Base-by-base conservation (phyloP, 306 rosid genomes). In the Carpinus viminea region DNA sequence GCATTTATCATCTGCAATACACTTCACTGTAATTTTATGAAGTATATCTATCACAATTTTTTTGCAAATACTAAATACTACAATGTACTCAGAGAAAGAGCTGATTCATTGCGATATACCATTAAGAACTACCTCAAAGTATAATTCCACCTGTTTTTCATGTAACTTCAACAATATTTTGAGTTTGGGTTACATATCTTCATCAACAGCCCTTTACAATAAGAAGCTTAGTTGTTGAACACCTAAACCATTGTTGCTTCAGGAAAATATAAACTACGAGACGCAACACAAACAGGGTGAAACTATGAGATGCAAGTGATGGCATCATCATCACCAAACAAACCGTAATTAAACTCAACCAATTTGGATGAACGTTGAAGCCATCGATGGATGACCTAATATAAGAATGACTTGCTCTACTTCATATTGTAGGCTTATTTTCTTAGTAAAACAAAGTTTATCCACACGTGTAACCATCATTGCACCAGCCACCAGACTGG, bases 71-170 rank as follows among this genome's bases (percentile, higher is more conserved):
- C 51, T 47, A 6, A 12, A 47, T 11, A 47, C 51, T 47, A 47
- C 8, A 47, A 47, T 47, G 51, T 2, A 47, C 51, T 47, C 51
- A 47, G 51, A 47, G 51, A 47, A 8, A 47, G 51, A 8, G 51
- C 51, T 1, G 51, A 8, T 47, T 46, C 12, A 46, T 10, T 45
- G 9, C 12, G 1, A 47, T 18, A 16, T 54, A 5, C 24, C 60
- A 16, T 6, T 54, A 54, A 54, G 21, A 54, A 18, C 26, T 16
- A n/a, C 60, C 60, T 7, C 51, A 47, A n/a, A 54, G 24, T 1
- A 54, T 7, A 54, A 54, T 12, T 59, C 65, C 98, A 94, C 86
- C 96, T 92, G 87, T 68, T 73, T 61, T 64, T 46, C 53, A 81
- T 62, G 75, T 73, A 72, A 72, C 76, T 57, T 56, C 57, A 45